Base-by-base conservation (phyloP, 164 flowering plant genomes). In the Tetracentron sinense region DNA sequence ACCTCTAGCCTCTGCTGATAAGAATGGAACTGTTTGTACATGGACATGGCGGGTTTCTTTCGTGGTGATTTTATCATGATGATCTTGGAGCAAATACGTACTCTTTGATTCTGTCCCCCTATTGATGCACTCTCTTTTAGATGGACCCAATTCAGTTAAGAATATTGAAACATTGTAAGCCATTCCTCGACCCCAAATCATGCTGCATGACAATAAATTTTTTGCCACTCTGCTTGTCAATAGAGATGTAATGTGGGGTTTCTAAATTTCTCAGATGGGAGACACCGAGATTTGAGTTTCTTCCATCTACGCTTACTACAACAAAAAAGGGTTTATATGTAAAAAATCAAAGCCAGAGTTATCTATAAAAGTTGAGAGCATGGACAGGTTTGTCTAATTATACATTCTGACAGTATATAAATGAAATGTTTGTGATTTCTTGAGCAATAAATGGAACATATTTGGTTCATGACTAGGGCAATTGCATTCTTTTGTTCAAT, bases 1-100 rank as follows among this genome's bases (percentile, higher is more conserved):
- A 67, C 90, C 89, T 23, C 77, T 94, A n/a, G 96, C 89, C 15
- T 76, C 97, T 3, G 83, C 97, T 6, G 96, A 92, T 60, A 89
- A 77, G 81, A 84, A 77, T 72, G 99, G 99, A 44, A 58, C 69
- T 26, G 64, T 94, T 42, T 92, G 84, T 71, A 77, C 79, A 55
- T 94, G 99, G 96, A 65, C 73, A 35, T 90, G 81, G 85, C 53
- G 14, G 19, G 0, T 57, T 12, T 25, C 15, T 7, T 42, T 15
- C 49, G 11, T 59, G 6, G 6, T 21, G 4, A 23, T 12, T 7
- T 51, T 29, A 20, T 21, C 25, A 50, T 51, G 26, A 51, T 25
- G 29, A 6, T 4, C 25, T 52, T 5, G 55, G 17, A 8, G 16
- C 29, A 52, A 31, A 26, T 33, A 8, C 38, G 4, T 8, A 4